phyloP scores from a whole-genome alignment of 257 asterid genomes.

The Solanum chilense region DNA sequence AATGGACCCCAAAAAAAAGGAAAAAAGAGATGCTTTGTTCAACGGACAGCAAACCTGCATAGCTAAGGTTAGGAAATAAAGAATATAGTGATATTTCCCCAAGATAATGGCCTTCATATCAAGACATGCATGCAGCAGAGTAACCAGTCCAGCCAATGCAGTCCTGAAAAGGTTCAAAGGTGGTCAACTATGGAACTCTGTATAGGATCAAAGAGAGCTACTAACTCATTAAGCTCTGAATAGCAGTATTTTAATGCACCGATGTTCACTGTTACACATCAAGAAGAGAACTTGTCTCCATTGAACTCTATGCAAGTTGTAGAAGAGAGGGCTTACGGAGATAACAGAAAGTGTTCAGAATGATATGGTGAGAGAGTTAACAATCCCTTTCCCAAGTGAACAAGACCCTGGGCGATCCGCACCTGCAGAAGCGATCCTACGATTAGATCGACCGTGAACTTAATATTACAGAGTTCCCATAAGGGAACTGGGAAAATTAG shows the following conservation, averaged over 20 bases:
- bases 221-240: not conserved
- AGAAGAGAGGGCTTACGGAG: slow-evolving; percentile 54
- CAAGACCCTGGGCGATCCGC: slow-evolving; percentile 96
- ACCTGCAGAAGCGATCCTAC: slow-evolving; percentile 36
- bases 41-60: slow-evolving; percentile 39
- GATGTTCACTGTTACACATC: not conserved
- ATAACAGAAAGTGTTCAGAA: slow-evolving; percentile 63
- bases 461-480: not conserved
- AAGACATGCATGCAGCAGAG: slow-evolving; percentile 59
- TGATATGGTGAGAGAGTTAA: slow-evolving; percentile 86
- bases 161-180: slow-evolving; percentile 27
- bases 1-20: not conserved
- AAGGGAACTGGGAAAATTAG: not conserved
- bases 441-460: not conserved
- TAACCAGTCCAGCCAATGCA: slow-evolving; percentile 79
- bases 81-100: slow-evolving; percentile 63
- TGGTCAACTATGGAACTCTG: not conserved
- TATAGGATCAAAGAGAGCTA: not conserved
- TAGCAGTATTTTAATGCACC: not conserved
- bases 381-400: slow-evolving; percentile 85
- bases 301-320: not conserved
- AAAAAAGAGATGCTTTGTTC: not conserved
- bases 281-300: not conserved
- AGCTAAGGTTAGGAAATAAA: slow-evolving; percentile 61
- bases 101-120: slow-evolving; percentile 65